Percentiles rank a stretch among this genome's conserved stretches.
phyloP scores from a whole-genome alignment of 768 basidiomycete species.

The Termitomyces sp. region DNA sequence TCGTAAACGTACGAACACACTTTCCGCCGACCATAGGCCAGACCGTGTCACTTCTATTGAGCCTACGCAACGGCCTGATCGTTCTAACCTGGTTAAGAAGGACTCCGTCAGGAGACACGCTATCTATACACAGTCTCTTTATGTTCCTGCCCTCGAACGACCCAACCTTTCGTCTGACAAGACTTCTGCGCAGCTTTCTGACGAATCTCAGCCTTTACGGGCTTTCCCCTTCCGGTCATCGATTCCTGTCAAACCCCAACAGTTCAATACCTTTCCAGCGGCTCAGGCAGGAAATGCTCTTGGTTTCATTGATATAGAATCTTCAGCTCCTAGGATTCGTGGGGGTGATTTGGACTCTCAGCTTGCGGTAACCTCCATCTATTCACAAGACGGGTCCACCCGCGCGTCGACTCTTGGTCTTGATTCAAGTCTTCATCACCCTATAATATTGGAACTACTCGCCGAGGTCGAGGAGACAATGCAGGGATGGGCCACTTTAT shows the following conservation, averaged over 20 bases:
- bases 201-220: not conserved
- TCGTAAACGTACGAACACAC: slow-evolving; percentile 22
- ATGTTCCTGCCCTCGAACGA: slow-evolving; percentile 21
- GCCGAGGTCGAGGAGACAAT: slow-evolving; percentile 30
- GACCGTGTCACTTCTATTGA: not conserved
- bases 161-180: not conserved
- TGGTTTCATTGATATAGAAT: slow-evolving; percentile 8
- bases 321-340: not conserved
- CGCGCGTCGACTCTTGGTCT: not conserved
- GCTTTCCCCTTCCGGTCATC: slow-evolving; percentile 6
- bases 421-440: slow-evolving; percentile 13
- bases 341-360: slow-evolving; percentile 6
- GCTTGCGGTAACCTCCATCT: slow-evolving; percentile 18
- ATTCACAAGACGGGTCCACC: slow-evolving; percentile 16
- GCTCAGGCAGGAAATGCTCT: not conserved
- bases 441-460: slow-evolving; percentile 28
- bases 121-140: slow-evolving; percentile 30
- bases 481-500: slow-evolving; percentile 23
- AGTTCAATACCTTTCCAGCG: not conserved
- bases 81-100: slow-evolving; percentile 1
- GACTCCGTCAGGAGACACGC: slow-evolving; percentile 30
- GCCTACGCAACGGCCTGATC: slow-evolving; percentile 11
- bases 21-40: slow-evolving; percentile 14
- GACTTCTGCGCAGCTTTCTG: not conserved
- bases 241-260: not conserved